Evolutionary conservation across 305 asterid genomes (phyloP), one percentile per base, ranked within the genome.

Genomic region (Nicotiana rustica): DNA sequence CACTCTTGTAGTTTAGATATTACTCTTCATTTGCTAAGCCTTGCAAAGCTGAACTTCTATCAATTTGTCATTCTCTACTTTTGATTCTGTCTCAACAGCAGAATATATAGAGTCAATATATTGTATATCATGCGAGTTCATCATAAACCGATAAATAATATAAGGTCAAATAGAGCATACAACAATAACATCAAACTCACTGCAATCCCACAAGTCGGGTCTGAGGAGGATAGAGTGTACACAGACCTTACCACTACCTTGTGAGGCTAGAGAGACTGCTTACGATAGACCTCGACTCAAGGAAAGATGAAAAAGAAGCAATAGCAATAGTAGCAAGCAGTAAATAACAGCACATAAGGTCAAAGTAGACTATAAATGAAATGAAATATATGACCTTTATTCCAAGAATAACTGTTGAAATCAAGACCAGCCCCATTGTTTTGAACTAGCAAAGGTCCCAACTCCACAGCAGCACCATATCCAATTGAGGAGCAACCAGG

Each of bases 401-500:
- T 88, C 98, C 98, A 93, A 4, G 97, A 90, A 81, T 88, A 84
- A 0, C 66, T 85, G 83, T 95, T 93, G 87, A 86, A 92, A 81
- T 89, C 86, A 81, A 93, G 94, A 79, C 76, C 84, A 77, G 60
- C 81, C 36, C 97, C 97, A 2, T 87, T 81, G 83, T 81, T 68
- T 4, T 83, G 70, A 85, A 92, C 95, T 88, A 90, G 86, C 64
- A 95, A 90, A 81, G 96, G 98, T 59, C 98, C 98, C 82, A 93
- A 85, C 89, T 95, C 97, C 66, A 85, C 86, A 25, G 93, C 91
- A 81, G 97, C 98, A 44, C 97, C 98, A 86, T 86, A 92, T 65
- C 97, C 98, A 87, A 95, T 84, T 82, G 98, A 95, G 84, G 98
- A 95, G 84, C 99, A 93, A 61, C 99, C 99, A 81, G 99, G 97